A percentile compares a stretch with the other conserved stretches of the same genome.
phyloP scores from a whole-genome alignment of 2,329 filamentous ascomycete genomes.

The Microdochium bolleyi region DNA sequence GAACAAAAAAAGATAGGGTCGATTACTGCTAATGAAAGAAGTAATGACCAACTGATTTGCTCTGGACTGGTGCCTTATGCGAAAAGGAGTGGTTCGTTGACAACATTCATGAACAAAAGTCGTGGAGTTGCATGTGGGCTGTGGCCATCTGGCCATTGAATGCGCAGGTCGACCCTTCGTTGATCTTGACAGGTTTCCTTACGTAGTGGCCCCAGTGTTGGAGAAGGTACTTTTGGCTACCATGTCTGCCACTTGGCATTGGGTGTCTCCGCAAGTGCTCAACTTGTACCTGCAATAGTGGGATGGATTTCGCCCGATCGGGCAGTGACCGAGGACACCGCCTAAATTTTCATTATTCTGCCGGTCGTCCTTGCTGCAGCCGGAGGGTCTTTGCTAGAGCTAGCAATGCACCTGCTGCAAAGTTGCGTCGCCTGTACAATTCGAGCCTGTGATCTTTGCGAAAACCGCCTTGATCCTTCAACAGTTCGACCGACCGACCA shows the following conservation, averaged over 20 bases:
- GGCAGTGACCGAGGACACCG: conserved; percentile 1
- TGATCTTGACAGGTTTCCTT: conserved; percentile 3
- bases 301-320: neutral
- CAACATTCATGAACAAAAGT: no score
- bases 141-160: no score
- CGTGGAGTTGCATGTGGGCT: no score
- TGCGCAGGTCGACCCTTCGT: neutral
- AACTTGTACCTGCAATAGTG: neutral
- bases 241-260: no score
- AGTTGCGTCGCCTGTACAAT: neutral
- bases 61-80: no score
- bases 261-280: no score
- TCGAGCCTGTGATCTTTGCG: neutral
- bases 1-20: neutral
- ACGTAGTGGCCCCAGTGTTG: neutral
- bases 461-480: neutral
- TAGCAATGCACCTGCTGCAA: neutral
- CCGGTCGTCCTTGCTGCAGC: conserved; percentile 4
- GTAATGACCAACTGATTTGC: no score
- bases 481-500: conserved; percentile 1
- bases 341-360: conserved; percentile 12
- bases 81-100: no score
- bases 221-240: neutral
- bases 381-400: no score
- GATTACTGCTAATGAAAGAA: neutral